Base-by-base conservation (phyloP, 345 rosid genomes). In the Arabis alpina region DNA sequence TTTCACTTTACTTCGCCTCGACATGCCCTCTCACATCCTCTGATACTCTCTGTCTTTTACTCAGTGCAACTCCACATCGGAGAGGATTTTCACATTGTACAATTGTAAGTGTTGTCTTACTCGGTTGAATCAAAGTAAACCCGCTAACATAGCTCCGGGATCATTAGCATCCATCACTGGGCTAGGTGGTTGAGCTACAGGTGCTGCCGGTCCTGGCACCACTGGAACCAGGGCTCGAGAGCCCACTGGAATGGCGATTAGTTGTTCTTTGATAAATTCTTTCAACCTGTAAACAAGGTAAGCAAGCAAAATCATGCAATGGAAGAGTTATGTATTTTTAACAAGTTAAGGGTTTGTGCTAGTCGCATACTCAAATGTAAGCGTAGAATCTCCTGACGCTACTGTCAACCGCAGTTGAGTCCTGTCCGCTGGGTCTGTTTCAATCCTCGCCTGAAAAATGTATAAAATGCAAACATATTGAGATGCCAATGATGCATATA, bases 351-450 rank as follows among this genome's bases (percentile, higher is more conserved):
- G 48, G 59, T 37, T 23, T 1, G 10, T 19, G 65, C 4, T 40
- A 62, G 70, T 39, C 48, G 54, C 97, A 19, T 88, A 92, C 99
- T 95, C 98, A n/a, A 82, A 88, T 42, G 99, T 84, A 61, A 95
- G 81, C 0, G 85, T 67, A 4, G 94, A 96, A 70, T 95, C 98
- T 66, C 99, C 98, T 1, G 98, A 82, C 64, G 88, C 94, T 61
- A 88, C 87, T 44, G 99, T 95, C 87, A 95, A 79, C 2, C 98
- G 93, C 88, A 95, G 79, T 82, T 95, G 99, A 28, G 99, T 92
- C 82, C 92, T 87, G 72, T 95, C 99, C 4, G 99, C 89, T n/a
- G 98, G 99, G 72, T 95, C 99, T 37, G 99, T 95, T 80, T 95
- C 99, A 27, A 95, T 83, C 82, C 99, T 87, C 14, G 76, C 63